Percentiles rank a stretch among this genome's conserved stretches.
Conservation (phyloP, 495 filamentous ascomycete species). For the Trichodelitschia bisporula region DNA sequence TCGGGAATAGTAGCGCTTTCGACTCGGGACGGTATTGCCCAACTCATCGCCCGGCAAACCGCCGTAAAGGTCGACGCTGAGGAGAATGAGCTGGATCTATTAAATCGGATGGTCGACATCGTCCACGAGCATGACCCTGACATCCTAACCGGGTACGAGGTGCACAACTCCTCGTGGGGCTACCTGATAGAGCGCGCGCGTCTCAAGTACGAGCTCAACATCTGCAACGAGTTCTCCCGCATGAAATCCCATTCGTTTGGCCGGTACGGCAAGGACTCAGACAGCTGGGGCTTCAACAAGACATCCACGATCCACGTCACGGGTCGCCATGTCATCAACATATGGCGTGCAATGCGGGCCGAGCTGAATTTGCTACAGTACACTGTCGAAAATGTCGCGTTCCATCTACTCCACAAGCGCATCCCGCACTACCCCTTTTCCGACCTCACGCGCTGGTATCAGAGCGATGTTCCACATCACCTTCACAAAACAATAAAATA, state of each 20-base stretch:
- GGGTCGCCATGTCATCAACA: constrained; percentile 86
- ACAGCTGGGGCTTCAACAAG: constrained; percentile 81
- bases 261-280: constrained; percentile 60
- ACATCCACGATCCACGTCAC: constrained; percentile 72
- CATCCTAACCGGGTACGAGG: constrained; percentile 86
- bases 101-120: constrained; percentile 62
- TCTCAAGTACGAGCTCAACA: constrained; percentile 65
- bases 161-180: constrained; percentile 83
- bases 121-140: constrained; percentile 73
- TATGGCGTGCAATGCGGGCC: constrained; percentile 86
- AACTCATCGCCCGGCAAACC: constrained; percentile 25
- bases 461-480: constrained; percentile 35
- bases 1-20: constrained; percentile 47
- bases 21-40: constrained; percentile 22
- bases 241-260: constrained; percentile 63
- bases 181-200: constrained; percentile 80
- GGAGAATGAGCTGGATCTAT: constrained; percentile 54
- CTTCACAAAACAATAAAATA: constrained; percentile 57
- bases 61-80: constrained; percentile 45
- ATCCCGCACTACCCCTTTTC: constrained; percentile 69
- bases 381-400: constrained; percentile 89
- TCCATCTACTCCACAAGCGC: constrained; percentile 73
- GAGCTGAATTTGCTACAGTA: constrained; percentile 83
- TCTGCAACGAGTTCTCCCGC: constrained; percentile 75
- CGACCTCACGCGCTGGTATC: constrained; percentile 64